Evolutionary conservation across 2,329 filamentous ascomycete species (phyloP).

Genomic region (Byssothecium circinans): DNA sequence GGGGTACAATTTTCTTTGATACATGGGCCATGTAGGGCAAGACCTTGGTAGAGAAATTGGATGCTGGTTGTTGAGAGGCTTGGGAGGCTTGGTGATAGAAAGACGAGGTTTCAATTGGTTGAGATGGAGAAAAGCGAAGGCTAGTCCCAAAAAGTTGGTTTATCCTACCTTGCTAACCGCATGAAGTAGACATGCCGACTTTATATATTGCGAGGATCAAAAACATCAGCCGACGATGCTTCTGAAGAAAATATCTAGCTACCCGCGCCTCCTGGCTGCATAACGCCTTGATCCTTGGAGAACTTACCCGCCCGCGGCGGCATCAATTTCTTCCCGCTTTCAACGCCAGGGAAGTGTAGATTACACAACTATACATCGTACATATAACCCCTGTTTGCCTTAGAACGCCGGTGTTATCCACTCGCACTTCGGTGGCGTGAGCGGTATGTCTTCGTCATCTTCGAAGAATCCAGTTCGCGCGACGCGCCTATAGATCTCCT

Average conservation of each 20-base stretch:
- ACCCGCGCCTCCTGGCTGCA: neutral
- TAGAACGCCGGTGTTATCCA: conserved; percentile 54
- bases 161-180: neutral
- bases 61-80: neutral
- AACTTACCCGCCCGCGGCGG: too few relatives aligned
- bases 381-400: neutral
- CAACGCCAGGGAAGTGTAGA: too few relatives aligned
- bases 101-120: neutral
- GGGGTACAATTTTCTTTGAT: neutral
- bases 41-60: neutral
- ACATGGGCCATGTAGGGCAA: neutral
- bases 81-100: neutral
- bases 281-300: neutral
- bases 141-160: neutral
- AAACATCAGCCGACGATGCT: neutral
- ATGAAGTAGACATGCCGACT: neutral
- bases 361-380: too few relatives aligned
- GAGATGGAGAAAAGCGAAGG: neutral
- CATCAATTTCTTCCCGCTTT: too few relatives aligned
- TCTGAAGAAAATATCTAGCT: neutral
- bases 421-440: conserved; percentile 75
- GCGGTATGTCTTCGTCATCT: conserved; percentile 70
- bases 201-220: neutral
- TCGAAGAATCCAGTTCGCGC: conserved; percentile 67
- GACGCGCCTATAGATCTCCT: conserved; percentile 66